These are phyloP conservation scores for Lolium rigidum DNA, from an alignment of 176 grass and related monocot genomes.

Conservation along the genomic window DNA sequence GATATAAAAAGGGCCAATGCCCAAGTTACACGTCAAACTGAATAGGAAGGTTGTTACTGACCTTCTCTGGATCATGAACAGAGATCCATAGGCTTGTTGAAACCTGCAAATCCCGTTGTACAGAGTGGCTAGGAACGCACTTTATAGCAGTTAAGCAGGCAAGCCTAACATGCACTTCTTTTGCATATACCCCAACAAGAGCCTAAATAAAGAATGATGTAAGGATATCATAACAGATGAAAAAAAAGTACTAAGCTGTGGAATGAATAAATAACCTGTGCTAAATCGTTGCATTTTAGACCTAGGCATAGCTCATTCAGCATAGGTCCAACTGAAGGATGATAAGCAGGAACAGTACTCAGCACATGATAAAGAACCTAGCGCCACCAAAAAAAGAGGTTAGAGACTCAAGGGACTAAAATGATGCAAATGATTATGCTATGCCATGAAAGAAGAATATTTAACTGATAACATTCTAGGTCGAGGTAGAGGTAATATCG, in stretches of 20 bases:
- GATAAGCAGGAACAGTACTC: constrained; percentile 77
- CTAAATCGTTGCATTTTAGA: constrained; percentile 72
- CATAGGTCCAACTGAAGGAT: constrained; percentile 82
- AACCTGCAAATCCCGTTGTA: constrained; percentile 65
- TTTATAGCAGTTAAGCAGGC: constrained; percentile 97
- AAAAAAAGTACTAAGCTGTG: constrained; percentile 18
- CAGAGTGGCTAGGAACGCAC: constrained; percentile 79
- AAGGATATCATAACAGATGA: constrained; percentile 39
- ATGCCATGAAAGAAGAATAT: constrained; percentile 46
- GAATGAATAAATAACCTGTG: constrained; percentile 65
- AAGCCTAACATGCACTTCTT: constrained; percentile 84
- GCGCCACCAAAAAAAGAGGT: constrained; percentile 28
- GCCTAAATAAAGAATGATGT: constrained; percentile 58
- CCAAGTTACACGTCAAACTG: constrained; percentile 26
- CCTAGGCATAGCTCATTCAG: constrained; percentile 97
- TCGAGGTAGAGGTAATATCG: constrained; percentile 94
- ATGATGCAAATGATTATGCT: constrained; percentile 36
- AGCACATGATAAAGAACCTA: constrained; percentile 98
- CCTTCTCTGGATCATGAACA: constrained; percentile 96
- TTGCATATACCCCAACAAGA: constrained; percentile 88
- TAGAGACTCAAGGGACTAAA: constrained; percentile 33
- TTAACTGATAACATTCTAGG: constrained; percentile 96
- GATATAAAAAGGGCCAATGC: constrained; percentile 27
- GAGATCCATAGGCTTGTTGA: constrained; percentile 94
- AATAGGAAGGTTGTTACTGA: constrained; percentile 46